A percentile compares a stretch with the other conserved stretches of the same genome.
Conservation (phyloP, 768 basidiomycete genomes). For the Suillus occidentalis region DNA sequence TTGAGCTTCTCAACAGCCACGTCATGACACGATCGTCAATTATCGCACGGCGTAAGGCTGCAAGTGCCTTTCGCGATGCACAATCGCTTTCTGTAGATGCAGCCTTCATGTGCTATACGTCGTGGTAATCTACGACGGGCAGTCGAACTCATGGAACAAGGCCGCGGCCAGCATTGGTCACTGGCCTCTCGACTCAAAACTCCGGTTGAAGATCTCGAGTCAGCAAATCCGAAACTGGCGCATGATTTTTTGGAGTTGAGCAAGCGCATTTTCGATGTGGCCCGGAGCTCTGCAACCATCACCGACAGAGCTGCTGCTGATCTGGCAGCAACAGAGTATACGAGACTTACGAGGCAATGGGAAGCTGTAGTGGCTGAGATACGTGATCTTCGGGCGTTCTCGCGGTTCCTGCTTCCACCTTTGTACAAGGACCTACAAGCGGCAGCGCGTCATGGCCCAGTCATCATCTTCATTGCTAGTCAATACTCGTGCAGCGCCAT, state of each 20-base stretch:
- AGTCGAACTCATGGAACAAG: background rate
- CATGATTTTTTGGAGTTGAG: too few species aligned
- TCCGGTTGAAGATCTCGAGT: background rate
- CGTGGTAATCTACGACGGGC: background rate
- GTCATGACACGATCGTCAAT: too few species aligned
- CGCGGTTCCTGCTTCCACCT: slow-evolving; percentile 11
- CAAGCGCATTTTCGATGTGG: too few species aligned
- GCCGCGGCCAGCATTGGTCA: background rate
- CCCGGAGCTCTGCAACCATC: background rate
- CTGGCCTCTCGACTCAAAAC: background rate
- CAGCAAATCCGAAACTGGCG: too few species aligned
- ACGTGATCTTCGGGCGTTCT: slow-evolving; percentile 9
- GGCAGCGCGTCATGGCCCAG: too few species aligned
- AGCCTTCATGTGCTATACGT: background rate
- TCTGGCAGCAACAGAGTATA: fast-evolving
- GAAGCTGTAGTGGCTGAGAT: background rate
- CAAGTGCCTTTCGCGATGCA: background rate
- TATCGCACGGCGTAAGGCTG: too few species aligned
- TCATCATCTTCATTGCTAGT: too few species aligned
- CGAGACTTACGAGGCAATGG: background rate
- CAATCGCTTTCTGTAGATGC: background rate
- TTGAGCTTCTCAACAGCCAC: too few species aligned
- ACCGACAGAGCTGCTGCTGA: background rate
- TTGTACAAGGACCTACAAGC: slow-evolving; percentile 9
- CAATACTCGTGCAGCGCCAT: too few species aligned